phyloP scores from a whole-genome alignment of 2,329 filamentous ascomycete species.

The Alternaria tenuissima region DNA sequence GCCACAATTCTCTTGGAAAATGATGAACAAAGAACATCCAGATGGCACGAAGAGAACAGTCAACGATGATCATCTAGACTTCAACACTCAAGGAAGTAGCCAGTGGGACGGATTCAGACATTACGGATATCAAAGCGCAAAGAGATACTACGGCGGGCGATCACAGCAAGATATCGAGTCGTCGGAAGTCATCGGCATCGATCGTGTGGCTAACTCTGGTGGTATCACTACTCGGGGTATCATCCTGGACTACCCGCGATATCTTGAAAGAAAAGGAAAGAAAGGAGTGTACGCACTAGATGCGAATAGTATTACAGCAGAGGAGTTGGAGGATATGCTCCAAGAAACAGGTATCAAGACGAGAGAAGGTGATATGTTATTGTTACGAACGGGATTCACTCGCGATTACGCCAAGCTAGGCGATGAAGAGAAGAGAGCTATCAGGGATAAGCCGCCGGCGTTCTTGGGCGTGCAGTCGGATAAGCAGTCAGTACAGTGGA shows the following conservation, averaged over 20 bases:
- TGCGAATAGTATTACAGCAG: conserved; percentile 31
- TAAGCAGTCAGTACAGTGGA: conserved; percentile 51
- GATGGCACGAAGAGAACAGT: conserved; percentile 41
- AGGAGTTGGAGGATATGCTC: conserved; percentile 43
- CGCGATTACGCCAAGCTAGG: conserved; percentile 47
- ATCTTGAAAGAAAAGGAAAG: conserved; percentile 28
- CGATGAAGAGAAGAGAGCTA: conserved; percentile 31
- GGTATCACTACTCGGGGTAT: conserved; percentile 43
- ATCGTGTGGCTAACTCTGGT: conserved; percentile 42
- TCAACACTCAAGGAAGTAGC: conserved; percentile 51
- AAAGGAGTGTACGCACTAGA: conserved; percentile 32
- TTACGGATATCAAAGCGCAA: conserved; percentile 54
- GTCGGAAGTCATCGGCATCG: conserved; percentile 53
- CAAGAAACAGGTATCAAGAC: conserved; percentile 47
- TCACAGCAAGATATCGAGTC: conserved; percentile 52
- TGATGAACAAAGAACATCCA: conserved; percentile 38
- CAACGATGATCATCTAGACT: conserved; percentile 49
- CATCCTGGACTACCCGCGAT: conserved; percentile 46
- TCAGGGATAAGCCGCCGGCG: conserved; percentile 39
- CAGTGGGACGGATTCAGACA: conserved; percentile 55
- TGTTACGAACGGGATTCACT: conserved; percentile 46
- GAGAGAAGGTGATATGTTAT: conserved; percentile 39
- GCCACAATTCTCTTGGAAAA: conserved; percentile 39
- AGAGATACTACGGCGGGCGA: conserved; percentile 54
- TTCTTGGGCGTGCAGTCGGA: conserved; percentile 54